Evolutionary conservation across 768 basidiomycete genomes (phyloP).

Genomic region (Suillus spraguei): DNA sequence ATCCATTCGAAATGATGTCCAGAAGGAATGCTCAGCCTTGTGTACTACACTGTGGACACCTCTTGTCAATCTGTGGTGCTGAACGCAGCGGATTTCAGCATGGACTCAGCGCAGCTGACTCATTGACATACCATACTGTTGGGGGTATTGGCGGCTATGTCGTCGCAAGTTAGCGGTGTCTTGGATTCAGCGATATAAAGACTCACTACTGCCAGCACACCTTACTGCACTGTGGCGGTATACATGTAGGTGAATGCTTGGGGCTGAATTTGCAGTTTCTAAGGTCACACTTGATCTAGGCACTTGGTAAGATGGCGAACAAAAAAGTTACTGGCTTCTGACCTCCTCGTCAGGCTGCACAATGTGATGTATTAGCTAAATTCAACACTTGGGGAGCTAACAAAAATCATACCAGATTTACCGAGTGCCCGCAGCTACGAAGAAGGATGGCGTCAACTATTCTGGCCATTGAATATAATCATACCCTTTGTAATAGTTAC

Average conservation of each 20-base stretch:
- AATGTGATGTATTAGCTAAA: neutral
- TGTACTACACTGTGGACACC: conserved; percentile 53
- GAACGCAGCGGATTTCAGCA: conserved; percentile 13
- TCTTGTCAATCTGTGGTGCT: conserved; percentile 63
- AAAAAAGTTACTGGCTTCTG: conserved; percentile 4
- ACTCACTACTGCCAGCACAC: conserved; percentile 77
- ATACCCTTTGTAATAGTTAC: conserved; percentile 55
- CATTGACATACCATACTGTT: conserved; percentile 57
- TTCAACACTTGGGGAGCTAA: neutral
- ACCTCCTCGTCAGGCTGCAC: conserved; percentile 64
- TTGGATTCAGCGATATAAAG: neutral
- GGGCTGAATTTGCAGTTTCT: conserved; percentile 66
- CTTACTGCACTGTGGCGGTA: conserved; percentile 51
- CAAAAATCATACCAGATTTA: conserved; percentile 43
- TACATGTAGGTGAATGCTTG: conserved; percentile 51
- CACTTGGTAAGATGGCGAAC: conserved; percentile 8
- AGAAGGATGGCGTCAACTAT: conserved; percentile 12
- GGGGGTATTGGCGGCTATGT: conserved; percentile 58
- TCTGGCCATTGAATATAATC: conserved; percentile 18
- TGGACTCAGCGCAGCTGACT: conserved; percentile 8
- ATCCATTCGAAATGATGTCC: conserved; percentile 10
- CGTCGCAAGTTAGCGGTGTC: conserved; percentile 17
- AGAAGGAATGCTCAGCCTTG: conserved; percentile 14
- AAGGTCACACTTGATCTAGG: conserved; percentile 64
- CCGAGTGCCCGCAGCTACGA: conserved; percentile 55